Base-by-base conservation (phyloP, 78 protist genomes). In the Tieghemostelium lacteum region DNA sequence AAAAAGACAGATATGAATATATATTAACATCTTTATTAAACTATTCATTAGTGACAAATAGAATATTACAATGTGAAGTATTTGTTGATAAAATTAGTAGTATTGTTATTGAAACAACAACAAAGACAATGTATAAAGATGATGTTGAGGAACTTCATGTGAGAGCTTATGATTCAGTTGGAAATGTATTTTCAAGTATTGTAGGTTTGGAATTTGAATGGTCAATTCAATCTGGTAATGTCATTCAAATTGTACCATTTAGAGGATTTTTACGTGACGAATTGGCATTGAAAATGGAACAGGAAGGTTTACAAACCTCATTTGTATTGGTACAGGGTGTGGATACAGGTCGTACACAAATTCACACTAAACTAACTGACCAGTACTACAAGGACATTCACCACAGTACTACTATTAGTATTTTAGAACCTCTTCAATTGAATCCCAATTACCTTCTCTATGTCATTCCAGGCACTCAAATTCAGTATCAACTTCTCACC, bases 121-220 rank as follows among this genome's bases (percentile, higher is more conserved):
- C 94, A 8, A 40, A 86, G 24, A 89, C 88, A 73, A 89, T 89
- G 80, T 89, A 63, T 75, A 74, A 76, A 29, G 94, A 76, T 42
- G 88, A 75, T 66, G 39, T 54, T 12, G 94, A 89, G 31, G 75
- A 76, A 39, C 42, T 89, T 28, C 71, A 77, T 34, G 77, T 76
- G 12, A 40, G 64, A 62, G 94, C 94, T 26, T 57, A 67, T 62
- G 94, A 89, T 40, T 49, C 94, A 33, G 72, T 67, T 33, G 94
- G 94, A 10, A 89, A 89, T 77, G 78, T 80, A 39, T 89, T 89
- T 64, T 80, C 86, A 49, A 52, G 89, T 14, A 69, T 89, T 22
- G 42, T 76, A 66, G 94, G 94, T 60, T 71, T 89, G 20, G 91
- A 73, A 34, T 89, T 89, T 74, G 94, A 74, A 40, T 89, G 94